A percentile compares a stretch with the other conserved stretches of the same genome.
These are phyloP conservation scores for Daldinia childiae DNA, from an alignment of 495 filamentous ascomycete genomes.

Conservation along the genomic window DNA sequence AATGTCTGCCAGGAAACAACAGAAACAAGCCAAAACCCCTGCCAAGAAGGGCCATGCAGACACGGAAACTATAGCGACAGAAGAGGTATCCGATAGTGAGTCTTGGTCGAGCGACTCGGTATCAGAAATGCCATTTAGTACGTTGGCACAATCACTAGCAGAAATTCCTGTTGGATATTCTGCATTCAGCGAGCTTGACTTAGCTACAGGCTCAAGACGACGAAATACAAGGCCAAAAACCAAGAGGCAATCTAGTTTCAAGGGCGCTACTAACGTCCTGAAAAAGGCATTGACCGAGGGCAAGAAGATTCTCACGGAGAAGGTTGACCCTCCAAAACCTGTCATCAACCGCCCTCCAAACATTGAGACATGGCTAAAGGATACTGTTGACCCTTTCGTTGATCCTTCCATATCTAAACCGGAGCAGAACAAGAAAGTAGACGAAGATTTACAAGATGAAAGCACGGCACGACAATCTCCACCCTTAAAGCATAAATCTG, in stretches of 20 bases:
- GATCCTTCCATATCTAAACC: constrained; percentile 56
- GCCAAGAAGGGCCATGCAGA: constrained; percentile 28
- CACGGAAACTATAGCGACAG: constrained; percentile 25
- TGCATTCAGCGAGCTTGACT: constrained; percentile 66
- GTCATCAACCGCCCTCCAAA: constrained; percentile 61
- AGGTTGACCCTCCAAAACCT: constrained; percentile 59
- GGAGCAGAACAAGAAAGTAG: constrained; percentile 31
- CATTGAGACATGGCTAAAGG: constrained; percentile 81
- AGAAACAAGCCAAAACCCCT: constrained; percentile 33
- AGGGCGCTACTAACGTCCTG: constrained; percentile 62
- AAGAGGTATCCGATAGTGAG: constrained; percentile 43
- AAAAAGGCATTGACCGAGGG: constrained; percentile 65
- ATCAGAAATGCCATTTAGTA: constrained; percentile 51
- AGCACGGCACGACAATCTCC: constrained; percentile 26
- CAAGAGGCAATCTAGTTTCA: constrained; percentile 57
- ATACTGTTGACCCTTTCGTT: constrained; percentile 76
- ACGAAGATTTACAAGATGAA: constrained; percentile 43
- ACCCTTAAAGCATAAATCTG: constrained; percentile 28
- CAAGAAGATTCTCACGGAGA: constrained; percentile 64
- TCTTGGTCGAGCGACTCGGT: constrained; percentile 46
- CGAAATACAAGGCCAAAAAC: constrained; percentile 55
- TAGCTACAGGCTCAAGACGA: constrained; percentile 56
- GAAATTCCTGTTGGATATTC: constrained; percentile 66
- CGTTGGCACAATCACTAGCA: constrained; percentile 57
- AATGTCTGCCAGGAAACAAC: constrained; percentile 33